Base-by-base conservation (phyloP, 768 basidiomycete genomes). In the Neoboletus brunneissimus region DNA sequence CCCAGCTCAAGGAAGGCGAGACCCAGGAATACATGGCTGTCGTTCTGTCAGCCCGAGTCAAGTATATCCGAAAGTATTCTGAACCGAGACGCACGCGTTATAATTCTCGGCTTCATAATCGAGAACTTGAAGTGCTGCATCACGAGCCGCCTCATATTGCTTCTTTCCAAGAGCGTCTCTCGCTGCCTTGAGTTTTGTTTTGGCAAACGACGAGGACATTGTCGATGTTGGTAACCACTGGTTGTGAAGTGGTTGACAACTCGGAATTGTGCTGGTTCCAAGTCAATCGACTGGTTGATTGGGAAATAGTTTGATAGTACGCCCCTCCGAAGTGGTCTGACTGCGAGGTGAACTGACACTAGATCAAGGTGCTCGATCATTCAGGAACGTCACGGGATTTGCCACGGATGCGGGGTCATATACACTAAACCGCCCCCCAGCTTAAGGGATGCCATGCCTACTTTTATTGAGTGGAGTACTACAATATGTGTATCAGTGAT, bases 11-110 rank as follows among this genome's bases (percentile, higher is more conserved):
- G 76, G 23, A 81, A 77, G 1, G 97, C 86, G 12, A 97, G 74
- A 3, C 87, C 94, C 27, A 91, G 79, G 67, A 94, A 97, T 23
- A 97, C 88, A 68, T 89, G 82, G 5, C 95, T 98, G 68, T 31
- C 18, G 16, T 42, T 41, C 48, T 22, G 37, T 65, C 35, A 52
- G 56, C 42, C 25, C 31, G 29, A 48, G 22, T 48, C 40, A 10
- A 29, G n/a, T 20, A 18, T 35, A 38, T 18, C n/a, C 27, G 43
- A 34, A 49, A 22, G 58, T 23, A 35, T 13, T 34, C 22, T 4
- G 7, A 45, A 42, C n/a, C 42, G 29, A 20, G 45, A 80, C 88
- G 65, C 69, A 95, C 93, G 91, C 94, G 65, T 89, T 86, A 67
- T 96, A 96, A 65, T 93, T 94, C 42, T 84, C 81, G 1, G 87